A percentile compares a stretch with the other conserved stretches of the same genome.
Evolutionary conservation across 495 filamentous ascomycete species (phyloP).

Genomic region (Tuber brumale): DNA sequence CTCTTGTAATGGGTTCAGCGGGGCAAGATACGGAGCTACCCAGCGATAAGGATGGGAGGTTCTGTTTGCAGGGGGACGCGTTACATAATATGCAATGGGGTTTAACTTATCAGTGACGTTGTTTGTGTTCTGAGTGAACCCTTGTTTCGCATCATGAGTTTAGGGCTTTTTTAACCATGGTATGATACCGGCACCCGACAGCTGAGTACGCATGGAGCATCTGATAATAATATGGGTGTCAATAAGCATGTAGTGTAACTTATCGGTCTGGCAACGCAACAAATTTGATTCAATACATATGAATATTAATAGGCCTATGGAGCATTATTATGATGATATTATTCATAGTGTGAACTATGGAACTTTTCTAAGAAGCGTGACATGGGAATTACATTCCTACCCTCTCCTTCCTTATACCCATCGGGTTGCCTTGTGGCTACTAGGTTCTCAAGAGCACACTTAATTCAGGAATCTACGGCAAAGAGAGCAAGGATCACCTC

Average conservation of each 20-base stretch:
- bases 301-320: too few species aligned
- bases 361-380: not conserved
- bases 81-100: not conserved
- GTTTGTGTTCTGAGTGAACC: not conserved
- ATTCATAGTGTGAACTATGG: not conserved
- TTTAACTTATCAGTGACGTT: not conserved
- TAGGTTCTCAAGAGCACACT: not conserved
- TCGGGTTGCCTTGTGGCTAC: not conserved
- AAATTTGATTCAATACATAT: too few species aligned
- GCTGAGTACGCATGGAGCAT: too few species aligned
- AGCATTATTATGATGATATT: not conserved
- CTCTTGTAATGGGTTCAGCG: not conserved
- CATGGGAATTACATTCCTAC: not conserved
- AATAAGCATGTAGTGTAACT: too few species aligned
- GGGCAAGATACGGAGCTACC: not conserved
- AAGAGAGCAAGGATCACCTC: too few species aligned
- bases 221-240: too few species aligned
- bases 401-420: not conserved
- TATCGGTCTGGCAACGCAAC: too few species aligned
- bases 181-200: not conserved
- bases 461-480: not conserved
- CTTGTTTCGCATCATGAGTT: not conserved
- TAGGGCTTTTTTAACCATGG: not conserved
- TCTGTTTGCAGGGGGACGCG: not conserved
- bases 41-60: not conserved